Base-by-base conservation (phyloP, 1,139 yeast genomes). In the Kodamaea anthophila region DNA sequence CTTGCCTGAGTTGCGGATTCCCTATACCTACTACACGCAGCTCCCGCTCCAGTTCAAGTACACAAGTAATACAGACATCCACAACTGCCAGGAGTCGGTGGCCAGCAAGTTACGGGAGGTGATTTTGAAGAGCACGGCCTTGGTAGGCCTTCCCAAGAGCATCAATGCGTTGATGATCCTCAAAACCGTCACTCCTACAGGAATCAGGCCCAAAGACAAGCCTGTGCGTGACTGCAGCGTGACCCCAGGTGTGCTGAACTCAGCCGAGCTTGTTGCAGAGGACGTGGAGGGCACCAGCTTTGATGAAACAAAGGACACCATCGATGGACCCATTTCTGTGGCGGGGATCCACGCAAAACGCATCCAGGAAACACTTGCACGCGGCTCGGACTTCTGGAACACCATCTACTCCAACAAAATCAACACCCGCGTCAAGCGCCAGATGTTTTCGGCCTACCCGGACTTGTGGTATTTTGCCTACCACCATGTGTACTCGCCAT, bases 91-190 rank as follows among this genome's bases (percentile, higher is more conserved):
- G 39, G 40, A 43, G 13, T 39, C 43, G 21, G 53, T 79, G 7
- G 77, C 88, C 0, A 61, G 67, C 25, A 72, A 80, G 44, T 61
- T 82, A 35, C 61, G 94, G 35, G 96, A 87, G 47, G 78, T 87
- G 8, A 58, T 87, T 5, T 58, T 87, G 47, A 87, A 87, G 50
- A 67, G 85, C 6, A 69, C 82, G 2, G 94, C 94, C 0, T 59
- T 87, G 29, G 74, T 78, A 10, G 96, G 96, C 0, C 64, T 87
- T 14, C 96, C 96, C 1, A 80, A 79, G 42, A 73, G 88, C 2
- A 87, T 87, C 51, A 87, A 87, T 51, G 74, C 94, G 2, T 58
- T 87, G 46, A 79, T 74, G 55, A 62, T 68, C 23, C 61, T 86
- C 36, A 77, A 75, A 41, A 68, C 70, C 24, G 77, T 65, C 1